Percentiles rank a stretch among this genome's conserved stretches.
Evolutionary conservation across 805 yeast species (phyloP).

Genomic region (Yamadazyma kitorensis): DNA sequence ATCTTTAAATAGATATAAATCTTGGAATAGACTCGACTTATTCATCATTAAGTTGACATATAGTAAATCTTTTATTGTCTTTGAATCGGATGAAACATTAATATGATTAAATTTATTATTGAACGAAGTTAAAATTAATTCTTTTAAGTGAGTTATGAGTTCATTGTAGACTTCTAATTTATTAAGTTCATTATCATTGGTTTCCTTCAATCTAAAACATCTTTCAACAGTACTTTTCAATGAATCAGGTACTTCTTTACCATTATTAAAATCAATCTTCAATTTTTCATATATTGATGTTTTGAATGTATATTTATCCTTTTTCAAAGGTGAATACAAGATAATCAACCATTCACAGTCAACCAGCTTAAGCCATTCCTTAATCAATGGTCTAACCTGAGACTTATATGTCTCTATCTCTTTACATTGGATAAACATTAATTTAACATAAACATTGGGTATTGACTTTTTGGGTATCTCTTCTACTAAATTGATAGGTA

Average conservation of each 20-base stretch:
- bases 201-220: conserved; percentile 39
- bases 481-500: conserved; percentile 54
- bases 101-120: conserved; percentile 46
- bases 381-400: conserved; percentile 76
- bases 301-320: conserved; percentile 40
- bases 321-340: conserved; percentile 43
- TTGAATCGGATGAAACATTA: conserved; percentile 2
- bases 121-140: conserved; percentile 13
- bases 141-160: conserved; percentile 24
- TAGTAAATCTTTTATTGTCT: conserved; percentile 7
- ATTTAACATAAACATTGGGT: conserved; percentile 52
- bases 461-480: conserved; percentile 46
- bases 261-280: conserved; percentile 44
- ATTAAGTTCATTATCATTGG: conserved; percentile 27
- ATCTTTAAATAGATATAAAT: conserved; percentile 11
- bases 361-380: conserved; percentile 67
- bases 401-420: conserved; percentile 72
- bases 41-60: conserved; percentile 7
- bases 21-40: conserved; percentile 2
- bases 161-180: conserved; percentile 52
- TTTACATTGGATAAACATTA: conserved; percentile 67
- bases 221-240: conserved; percentile 25
- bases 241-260: conserved; percentile 6
- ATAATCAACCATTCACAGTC: conserved; percentile 63
- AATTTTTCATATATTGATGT: conserved; percentile 54